Evolutionary conservation across 768 basidiomycete genomes (phyloP).

Genomic region (Podaxis pistillaris): DNA sequence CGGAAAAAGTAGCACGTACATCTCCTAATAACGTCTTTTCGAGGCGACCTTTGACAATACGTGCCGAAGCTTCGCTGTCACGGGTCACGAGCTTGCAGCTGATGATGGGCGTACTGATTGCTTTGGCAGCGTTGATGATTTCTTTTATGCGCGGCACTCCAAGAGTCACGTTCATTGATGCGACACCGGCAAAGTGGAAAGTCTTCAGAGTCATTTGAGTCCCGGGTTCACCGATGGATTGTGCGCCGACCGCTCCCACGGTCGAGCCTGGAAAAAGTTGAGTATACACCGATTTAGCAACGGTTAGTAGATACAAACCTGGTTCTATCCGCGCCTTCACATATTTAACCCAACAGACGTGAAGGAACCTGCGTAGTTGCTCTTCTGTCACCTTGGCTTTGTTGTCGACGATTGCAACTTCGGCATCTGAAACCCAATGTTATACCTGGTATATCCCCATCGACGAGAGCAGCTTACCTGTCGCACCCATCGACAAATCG

Average conservation of each 20-base stretch:
- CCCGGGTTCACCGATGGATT: slow-evolving; percentile 98
- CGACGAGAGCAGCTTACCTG: slow-evolving; percentile 43
- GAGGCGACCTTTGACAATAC: slow-evolving; percentile 94
- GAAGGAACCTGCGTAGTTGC: slow-evolving; percentile 78
- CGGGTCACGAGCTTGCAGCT: slow-evolving; percentile 88
- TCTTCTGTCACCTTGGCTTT: slow-evolving; percentile 82
- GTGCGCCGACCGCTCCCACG: slow-evolving; percentile 97
- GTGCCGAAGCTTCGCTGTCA: slow-evolving; percentile 89
- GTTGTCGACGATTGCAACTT: slow-evolving; percentile 82
- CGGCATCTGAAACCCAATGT: slow-evolving; percentile 43
- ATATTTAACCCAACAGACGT: slow-evolving; percentile 89
- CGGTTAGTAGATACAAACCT: slow-evolving; percentile 39
- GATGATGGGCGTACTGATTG: slow-evolving; percentile 97
- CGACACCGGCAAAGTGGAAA: slow-evolving; percentile 99
- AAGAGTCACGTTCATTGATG: slow-evolving; percentile 99
- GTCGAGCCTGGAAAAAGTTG: slow-evolving; percentile 68
- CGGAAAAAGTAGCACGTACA: slow-evolving; percentile 42
- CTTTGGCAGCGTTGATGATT: slow-evolving; percentile 98
- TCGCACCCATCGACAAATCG: slow-evolving; percentile 74
- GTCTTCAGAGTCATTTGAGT: slow-evolving; percentile 99
- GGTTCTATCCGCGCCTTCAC: slow-evolving; percentile 97
- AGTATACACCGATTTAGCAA: neutral
- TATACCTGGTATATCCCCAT: neutral
- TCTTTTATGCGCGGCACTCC: slow-evolving; percentile 99
- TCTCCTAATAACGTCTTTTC: slow-evolving; percentile 96